Evolutionary conservation across 1,139 yeast species (phyloP), one percentile per base, ranked within the genome.

Genomic region (Magnusiomyces suaveolens): DNA sequence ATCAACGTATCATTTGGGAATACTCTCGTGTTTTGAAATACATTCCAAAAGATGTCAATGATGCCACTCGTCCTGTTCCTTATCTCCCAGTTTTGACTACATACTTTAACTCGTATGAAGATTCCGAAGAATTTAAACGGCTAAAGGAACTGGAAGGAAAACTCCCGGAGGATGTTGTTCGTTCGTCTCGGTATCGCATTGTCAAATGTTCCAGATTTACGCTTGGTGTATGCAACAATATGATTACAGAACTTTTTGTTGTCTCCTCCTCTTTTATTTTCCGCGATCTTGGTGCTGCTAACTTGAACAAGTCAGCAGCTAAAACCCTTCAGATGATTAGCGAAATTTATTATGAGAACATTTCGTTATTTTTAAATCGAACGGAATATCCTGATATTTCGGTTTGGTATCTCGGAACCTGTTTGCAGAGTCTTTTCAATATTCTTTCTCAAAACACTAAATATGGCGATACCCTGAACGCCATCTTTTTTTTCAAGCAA

Each of bases 401-500:
- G 21, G 46, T 33, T n/a, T 49, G 46, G 39, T 49, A 24, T 49
- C 32, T 39, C 6, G 44, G 46, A 16, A 25, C 44, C 10, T 20
- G 21, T 49, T 20, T 49, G 20, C 29, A 26, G 18, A 49, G 51
- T 24, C 25, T 49, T 20, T 16, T 33, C 25, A 41, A 41, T 41
- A 41, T n/a, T 3, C 25, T 41, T 21, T 20, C 44, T 18, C 44
- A 20, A 20, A 41, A 41, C 16, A 20, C 44, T 6, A 18, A 41
- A 41, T 20, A 20, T 8, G 25, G 25, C 20, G 44, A 41, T 3
- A 16, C 10, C 6, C 4, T 41, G 44, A 41, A 18, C 8, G 6
- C 44, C 4, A 64, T 66, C 51, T 63, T 66, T 36, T 61, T 64
- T 53, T 69, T 69, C 57, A 65, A 67, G 54, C 69, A 68, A 50